Base-by-base conservation (phyloP, 352 stramenopile genomes). In the Hyaloperonospora brassicae region DNA sequence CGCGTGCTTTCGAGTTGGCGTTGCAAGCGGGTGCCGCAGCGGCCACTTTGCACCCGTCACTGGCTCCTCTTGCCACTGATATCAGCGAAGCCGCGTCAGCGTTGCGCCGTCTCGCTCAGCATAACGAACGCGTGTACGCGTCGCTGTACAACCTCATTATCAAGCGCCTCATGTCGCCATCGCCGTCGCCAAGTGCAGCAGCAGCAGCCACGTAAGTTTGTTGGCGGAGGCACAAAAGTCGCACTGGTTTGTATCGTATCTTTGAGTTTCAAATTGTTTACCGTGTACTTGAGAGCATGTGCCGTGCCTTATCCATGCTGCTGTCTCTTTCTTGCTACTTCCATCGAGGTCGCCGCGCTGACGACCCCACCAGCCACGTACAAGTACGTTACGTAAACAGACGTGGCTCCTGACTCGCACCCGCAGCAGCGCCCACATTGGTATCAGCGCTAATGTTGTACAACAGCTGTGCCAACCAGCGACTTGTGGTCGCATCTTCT, bases 401-500 rank as follows among this genome's bases (percentile, higher is more conserved):
- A 55, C 61, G 64, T 13, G 61, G 50, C 24, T 57, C 65, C n/a
- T 62, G 50, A 17, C 17, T 17, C 9, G 53, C 48, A 34, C 53
- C 65, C 4, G 52, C 60, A 30, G 65, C 55, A 36, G 65, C 56
- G 3, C 61, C 64, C 4, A 66, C 47, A 22, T 48, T 64, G 0
- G 58, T 25, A 40, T 73, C 65, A 17, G 61, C 57, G 47, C 47
- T 89, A 56, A 97, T 88, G 72, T 95, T 97, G 74, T 94, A 96
- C 62, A 98, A 66, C 14, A 99, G 76, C 57, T 98, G 89, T 23
- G 74, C 81, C 31, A 99, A 70, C 96, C 96, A 99, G 56, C 96
- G 95, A 56, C 95, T 96, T 13, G 97, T 97, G 1, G 91, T 98
- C 14, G 87, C 74, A 75, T 99, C 96, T 61, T 98, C 95, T 63